phyloP scores from a whole-genome alignment of 176 grass and related monocot species.

The Secale cereale region DNA sequence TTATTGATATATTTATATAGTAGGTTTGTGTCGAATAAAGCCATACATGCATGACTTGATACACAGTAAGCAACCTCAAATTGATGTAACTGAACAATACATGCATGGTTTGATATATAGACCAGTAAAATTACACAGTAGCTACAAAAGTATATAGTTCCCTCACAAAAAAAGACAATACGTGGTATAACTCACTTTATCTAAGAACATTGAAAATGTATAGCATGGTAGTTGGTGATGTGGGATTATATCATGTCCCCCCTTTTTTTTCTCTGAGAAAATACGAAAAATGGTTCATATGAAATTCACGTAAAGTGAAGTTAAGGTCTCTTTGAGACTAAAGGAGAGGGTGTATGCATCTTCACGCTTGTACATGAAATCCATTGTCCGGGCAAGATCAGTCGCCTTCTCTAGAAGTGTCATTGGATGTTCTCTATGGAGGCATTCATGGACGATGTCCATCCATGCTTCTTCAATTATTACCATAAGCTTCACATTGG shows the following conservation, averaged over 20 bases:
- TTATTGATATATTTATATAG: too few species aligned
- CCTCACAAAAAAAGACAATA: neutral
- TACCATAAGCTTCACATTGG: neutral
- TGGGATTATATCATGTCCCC: neutral
- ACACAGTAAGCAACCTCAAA: too few species aligned
- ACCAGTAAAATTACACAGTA: too few species aligned
- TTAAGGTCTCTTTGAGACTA: neutral
- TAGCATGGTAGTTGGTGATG: neutral
- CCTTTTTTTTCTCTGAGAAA: neutral
- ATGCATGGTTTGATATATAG: neutral
- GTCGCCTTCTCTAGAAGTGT: neutral
- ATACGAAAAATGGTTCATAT: neutral
- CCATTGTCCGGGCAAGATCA: neutral
- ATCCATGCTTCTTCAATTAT: constrained; percentile 8
- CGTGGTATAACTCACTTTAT: neutral
- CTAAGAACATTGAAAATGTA: neutral
- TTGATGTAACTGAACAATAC: neutral
- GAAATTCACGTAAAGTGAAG: neutral
- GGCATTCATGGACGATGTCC: neutral
- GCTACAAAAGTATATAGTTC: neutral
- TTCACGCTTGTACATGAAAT: constrained; percentile 15
- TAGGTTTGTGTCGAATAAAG: too few species aligned
- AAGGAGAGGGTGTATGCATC: neutral
- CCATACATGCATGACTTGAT: too few species aligned
- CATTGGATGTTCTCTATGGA: neutral